phyloP scores from a whole-genome alignment of 75 land plant species.

The Cunninghamia lanceolata region DNA sequence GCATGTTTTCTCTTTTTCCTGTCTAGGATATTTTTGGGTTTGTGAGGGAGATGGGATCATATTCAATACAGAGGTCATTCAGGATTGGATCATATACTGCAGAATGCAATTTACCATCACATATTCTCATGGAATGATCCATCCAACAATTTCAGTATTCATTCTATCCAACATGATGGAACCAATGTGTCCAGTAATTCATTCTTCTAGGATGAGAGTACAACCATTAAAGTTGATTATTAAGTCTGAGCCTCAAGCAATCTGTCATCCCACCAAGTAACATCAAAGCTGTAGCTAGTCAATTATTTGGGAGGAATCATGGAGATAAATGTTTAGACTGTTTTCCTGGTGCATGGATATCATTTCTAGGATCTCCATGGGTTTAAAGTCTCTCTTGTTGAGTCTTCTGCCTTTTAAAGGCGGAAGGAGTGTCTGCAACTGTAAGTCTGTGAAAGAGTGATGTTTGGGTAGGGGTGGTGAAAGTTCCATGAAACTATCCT shows the following conservation, averaged over 20 bases:
- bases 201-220: not conserved
- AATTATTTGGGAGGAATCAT: not conserved
- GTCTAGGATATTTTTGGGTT: not conserved
- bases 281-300: not conserved
- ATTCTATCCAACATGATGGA: not conserved
- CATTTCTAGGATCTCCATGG: not conserved
- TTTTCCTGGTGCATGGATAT: not conserved
- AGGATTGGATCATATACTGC: conserved; percentile 5
- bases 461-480: not conserved
- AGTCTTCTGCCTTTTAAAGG: not conserved
- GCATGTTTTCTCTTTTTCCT: not conserved
- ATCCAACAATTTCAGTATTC: not conserved
- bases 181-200: not conserved
- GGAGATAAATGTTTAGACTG: not conserved
- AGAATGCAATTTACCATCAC: not conserved
- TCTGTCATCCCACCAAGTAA: not conserved
- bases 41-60: not conserved
- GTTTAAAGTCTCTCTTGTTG: not conserved
- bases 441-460: not conserved
- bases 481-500: not conserved
- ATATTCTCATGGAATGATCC: not conserved
- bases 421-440: not conserved
- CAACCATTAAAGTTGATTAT: not conserved
- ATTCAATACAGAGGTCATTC: not conserved
- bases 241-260: not conserved